Evolutionary conservation across 1,139 yeast species (phyloP), one percentile per base, ranked within the genome.

Genomic region (Nakaseomyces sp.): DNA sequence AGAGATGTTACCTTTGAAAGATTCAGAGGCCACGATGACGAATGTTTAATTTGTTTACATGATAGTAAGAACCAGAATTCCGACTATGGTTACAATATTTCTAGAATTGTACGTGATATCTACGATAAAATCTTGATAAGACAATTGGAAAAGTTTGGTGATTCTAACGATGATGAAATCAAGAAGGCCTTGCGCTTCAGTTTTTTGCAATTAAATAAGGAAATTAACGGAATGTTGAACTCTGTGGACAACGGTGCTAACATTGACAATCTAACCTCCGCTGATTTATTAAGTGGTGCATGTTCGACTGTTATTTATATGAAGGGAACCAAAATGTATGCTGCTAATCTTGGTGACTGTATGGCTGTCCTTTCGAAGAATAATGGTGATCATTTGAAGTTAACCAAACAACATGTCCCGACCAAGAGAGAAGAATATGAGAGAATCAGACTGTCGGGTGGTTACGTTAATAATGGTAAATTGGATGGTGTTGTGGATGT

Each of bases 281-380:
- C 80, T 19, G 97, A 89, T 60, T 76, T 81, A 7, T 67, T 74
- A 42, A 77, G 91, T n/a, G 98, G 98, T 10, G 82, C 95, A 40
- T 77, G 95, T 43, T 84, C 87, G 0, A 80, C 96, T 0, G 78
- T 88, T 16, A 72, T 87, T 10, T 93, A 86, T 59, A 73, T 91
- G 50, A 77, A 77, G 50, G 93, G 81, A 29, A 76, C 76, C 46
- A 73, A 71, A 47, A 64, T 89, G 25, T 88, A 81, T 61, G 74
- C 89, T 16, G 96, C 96, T 2, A 89, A 89, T 55, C 77, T 85
- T 45, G 99, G 99, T 56, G 97, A 91, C 58, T 78, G 86, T 3
- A 84, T 82, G 72, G 91, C 89, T 0, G 71, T 91, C 43, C 64
- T 91, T 44, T 81, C 95, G 4, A 75, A 82, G 50, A 76, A 79